These are phyloP conservation scores for Chrysochromulina tobinii DNA, from an alignment of 78 protist species.

Conservation along the genomic window DNA sequence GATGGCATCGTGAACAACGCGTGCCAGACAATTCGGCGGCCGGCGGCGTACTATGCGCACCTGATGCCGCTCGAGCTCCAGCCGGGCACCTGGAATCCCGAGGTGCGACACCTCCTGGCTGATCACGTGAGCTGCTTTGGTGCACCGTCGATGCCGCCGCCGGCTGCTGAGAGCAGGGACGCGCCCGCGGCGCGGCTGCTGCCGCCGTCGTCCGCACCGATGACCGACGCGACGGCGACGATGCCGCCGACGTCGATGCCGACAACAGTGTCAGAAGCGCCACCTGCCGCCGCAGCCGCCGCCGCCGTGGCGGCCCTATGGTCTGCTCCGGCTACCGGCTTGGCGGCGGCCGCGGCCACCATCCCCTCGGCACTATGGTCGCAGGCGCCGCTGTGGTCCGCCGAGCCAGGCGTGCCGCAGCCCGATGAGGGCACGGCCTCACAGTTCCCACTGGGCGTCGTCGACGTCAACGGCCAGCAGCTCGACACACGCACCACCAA, in stretches of 20 bases:
- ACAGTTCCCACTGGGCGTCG: not conserved
- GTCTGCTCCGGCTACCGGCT: too few relatives aligned
- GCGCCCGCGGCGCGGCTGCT: not conserved
- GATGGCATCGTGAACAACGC: constrained; percentile 79
- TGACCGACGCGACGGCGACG: not conserved
- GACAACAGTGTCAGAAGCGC: too few relatives aligned
- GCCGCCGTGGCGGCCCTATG: too few relatives aligned
- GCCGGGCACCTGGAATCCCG: too few relatives aligned
- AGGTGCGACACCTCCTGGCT: too few relatives aligned
- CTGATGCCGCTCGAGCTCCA: constrained; percentile 32
- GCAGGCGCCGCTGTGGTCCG: not conserved
- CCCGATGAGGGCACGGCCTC: not conserved
- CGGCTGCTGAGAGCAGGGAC: too few relatives aligned
- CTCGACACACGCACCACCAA: constrained; percentile 56
- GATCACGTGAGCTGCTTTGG: too few relatives aligned
- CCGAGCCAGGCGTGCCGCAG: not conserved
- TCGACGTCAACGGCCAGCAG: constrained; percentile 67
- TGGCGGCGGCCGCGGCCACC: too few relatives aligned
- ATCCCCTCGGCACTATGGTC: not conserved
- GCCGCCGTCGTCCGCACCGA: not conserved
- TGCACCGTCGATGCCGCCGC: too few relatives aligned
- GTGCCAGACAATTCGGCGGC: constrained; percentile 70
- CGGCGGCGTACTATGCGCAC: constrained; percentile 57
- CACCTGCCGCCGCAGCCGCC: too few relatives aligned
- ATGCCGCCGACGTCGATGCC: too few relatives aligned